phyloP scores from a whole-genome alignment of 2,329 filamentous ascomycete genomes.

The Penicillium capsulatum region DNA sequence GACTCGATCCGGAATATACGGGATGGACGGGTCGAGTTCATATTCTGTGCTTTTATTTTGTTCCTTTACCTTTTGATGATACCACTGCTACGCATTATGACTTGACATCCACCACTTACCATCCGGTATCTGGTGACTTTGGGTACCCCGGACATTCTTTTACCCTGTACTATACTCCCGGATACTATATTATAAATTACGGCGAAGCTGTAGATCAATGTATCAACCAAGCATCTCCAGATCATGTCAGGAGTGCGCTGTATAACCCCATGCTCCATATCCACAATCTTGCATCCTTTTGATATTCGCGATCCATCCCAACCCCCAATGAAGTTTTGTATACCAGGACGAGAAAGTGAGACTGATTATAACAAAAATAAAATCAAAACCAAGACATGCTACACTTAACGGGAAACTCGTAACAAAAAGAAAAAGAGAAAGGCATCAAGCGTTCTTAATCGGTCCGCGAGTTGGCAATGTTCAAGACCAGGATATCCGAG shows the following conservation, averaged over 20 bases:
- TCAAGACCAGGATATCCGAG: constrained; percentile 77
- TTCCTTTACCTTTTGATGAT: constrained; percentile 22
- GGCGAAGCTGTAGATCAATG: no score
- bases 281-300: constrained; percentile 8
- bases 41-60: no score
- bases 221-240: not conserved
- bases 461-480: constrained; percentile 74
- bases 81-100: constrained; percentile 14
- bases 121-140: not conserved
- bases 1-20: no score
- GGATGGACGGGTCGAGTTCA: no score
- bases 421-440: constrained; percentile 5
- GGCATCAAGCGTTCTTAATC: constrained; percentile 19
- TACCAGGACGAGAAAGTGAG: constrained; percentile 9
- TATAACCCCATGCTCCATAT: constrained; percentile 17
- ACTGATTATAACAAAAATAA: constrained; percentile 7
- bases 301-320: constrained; percentile 4
- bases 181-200: no score
- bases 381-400: constrained; percentile 4
- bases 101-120: constrained; percentile 5
- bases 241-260: not conserved
- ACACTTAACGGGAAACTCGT: constrained; percentile 4
- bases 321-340: constrained; percentile 6
- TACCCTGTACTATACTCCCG: constrained; percentile 1
- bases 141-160: not conserved